phyloP scores from a whole-genome alignment of 2,329 filamentous ascomycete genomes.

The Macrophomina pseudophaseolina region DNA sequence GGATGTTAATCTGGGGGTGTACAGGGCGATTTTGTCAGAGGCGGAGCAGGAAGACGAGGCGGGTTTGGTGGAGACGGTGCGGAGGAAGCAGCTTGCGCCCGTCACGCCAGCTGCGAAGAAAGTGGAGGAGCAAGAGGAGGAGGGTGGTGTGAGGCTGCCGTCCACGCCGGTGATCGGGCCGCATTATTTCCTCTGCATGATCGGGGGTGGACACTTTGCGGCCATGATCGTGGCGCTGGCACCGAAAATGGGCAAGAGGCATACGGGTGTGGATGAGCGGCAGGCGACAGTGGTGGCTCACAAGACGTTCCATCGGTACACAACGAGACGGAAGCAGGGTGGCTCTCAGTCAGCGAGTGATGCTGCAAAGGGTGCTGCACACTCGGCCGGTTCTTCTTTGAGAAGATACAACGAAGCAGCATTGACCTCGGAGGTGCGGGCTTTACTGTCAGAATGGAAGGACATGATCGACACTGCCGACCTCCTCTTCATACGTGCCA shows the following conservation, averaged over 20 bases:
- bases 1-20: slow-evolving; percentile 83
- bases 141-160: slow-evolving; percentile 63
- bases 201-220: slow-evolving; percentile 95
- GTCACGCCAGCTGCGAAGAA: slow-evolving; percentile 52
- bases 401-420: slow-evolving; percentile 94
- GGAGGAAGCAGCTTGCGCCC: slow-evolving; percentile 76
- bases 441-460: slow-evolving; percentile 83
- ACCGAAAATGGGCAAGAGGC: slow-evolving; percentile 75
- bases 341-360: slow-evolving; percentile 94
- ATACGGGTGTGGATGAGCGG: slow-evolving; percentile 74
- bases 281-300: slow-evolving; percentile 89
- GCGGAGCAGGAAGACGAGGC: slow-evolving; percentile 69
- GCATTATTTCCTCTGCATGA: slow-evolving; percentile 97
- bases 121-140: slow-evolving; percentile 48
- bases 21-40: slow-evolving; percentile 77
- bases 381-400: slow-evolving; percentile 88
- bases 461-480: slow-evolving; percentile 81
- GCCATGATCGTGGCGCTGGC: slow-evolving; percentile 92
- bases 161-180: slow-evolving; percentile 69
- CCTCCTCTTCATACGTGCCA: slow-evolving; percentile 86
- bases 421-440: slow-evolving; percentile 83
- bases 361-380: slow-evolving; percentile 88
- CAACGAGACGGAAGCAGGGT: slow-evolving; percentile 93
- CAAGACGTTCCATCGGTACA: slow-evolving; percentile 98
- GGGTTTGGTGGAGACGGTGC: slow-evolving; percentile 70